Evolutionary conservation across 495 filamentous ascomycete species (phyloP).

Genomic region (Ramalina peruviana): DNA sequence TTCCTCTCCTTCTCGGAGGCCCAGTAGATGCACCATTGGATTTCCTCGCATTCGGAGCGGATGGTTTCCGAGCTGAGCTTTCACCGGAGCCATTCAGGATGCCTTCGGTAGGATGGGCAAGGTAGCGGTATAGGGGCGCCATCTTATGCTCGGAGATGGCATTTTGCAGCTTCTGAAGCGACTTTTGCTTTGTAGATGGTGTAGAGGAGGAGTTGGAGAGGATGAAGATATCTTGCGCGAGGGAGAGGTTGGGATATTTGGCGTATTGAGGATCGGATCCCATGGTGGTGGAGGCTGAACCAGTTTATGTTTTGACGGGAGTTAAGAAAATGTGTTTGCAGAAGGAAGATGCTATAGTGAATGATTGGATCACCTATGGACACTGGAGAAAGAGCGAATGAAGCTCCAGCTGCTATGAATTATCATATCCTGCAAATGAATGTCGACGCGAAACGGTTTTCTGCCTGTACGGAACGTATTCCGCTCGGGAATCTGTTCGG

Average conservation of each 20-base stretch:
- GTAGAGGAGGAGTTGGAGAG: slow-evolving; percentile 78
- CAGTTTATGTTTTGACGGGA: too few species aligned
- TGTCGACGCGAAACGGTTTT: too few species aligned
- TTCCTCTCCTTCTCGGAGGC: slow-evolving; percentile 51
- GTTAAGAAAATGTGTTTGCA: too few species aligned
- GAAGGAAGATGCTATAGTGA: too few species aligned
- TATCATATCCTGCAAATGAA: too few species aligned
- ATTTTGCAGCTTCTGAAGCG: slow-evolving; percentile 78
- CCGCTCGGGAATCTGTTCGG: too few species aligned
- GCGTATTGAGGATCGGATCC: slow-evolving; percentile 94
- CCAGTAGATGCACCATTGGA: slow-evolving; percentile 46
- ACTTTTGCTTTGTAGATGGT: slow-evolving; percentile 49
- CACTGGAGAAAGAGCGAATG: too few species aligned
- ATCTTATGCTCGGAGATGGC: slow-evolving; percentile 88
- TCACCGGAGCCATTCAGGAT: slow-evolving; percentile 71
- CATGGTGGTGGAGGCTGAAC: slow-evolving; percentile 44
- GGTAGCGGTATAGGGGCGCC: slow-evolving; percentile 89
- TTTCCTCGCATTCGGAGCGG: slow-evolving; percentile 38
- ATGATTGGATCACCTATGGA: too few species aligned
- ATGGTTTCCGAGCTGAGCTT: slow-evolving; percentile 44
- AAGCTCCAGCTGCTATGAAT: too few species aligned
- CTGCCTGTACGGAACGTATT: too few species aligned
- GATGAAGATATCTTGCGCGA: slow-evolving; percentile 95
- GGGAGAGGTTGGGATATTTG: slow-evolving; percentile 80
- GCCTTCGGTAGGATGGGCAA: slow-evolving; percentile 87